Evolutionary conservation across 164 flowering plant species (phyloP).

Genomic region (Vitis riparia): DNA sequence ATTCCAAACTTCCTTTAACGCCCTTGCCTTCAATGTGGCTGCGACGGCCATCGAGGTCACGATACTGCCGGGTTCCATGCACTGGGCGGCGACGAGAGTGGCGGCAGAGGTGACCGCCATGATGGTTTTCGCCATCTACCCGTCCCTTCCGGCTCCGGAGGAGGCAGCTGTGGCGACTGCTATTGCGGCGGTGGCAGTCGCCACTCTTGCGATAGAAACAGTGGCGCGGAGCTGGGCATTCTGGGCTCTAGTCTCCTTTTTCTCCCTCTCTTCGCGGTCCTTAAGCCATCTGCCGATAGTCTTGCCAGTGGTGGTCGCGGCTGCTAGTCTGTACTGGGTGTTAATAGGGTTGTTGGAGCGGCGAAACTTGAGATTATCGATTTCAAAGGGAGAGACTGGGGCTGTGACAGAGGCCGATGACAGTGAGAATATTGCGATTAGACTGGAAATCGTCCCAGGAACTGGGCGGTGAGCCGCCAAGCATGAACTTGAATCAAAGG

Average conservation of each 20-base stretch:
- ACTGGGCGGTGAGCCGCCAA: slow-evolving; percentile 77
- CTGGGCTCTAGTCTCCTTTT: neutral
- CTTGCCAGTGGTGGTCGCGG: neutral
- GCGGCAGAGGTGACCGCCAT: slow-evolving; percentile 4
- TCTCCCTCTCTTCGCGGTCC: slow-evolving; percentile 1
- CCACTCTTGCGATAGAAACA: neutral
- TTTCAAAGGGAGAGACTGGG: too few species aligned
- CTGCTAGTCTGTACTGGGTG: too few species aligned
- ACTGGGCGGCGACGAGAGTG: too few species aligned
- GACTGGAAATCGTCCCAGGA: slow-evolving; percentile 99
- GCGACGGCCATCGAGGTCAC: too few species aligned
- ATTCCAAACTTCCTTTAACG: too few species aligned
- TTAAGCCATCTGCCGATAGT: slow-evolving; percentile 1
- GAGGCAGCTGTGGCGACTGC: neutral
- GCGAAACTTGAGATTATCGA: too few species aligned
- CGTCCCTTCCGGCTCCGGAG: neutral
- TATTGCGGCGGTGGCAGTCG: neutral
- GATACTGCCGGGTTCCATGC: too few species aligned
- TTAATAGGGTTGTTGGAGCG: too few species aligned
- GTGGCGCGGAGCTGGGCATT: slow-evolving; percentile 4
- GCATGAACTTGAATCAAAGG: slow-evolving; percentile 79
- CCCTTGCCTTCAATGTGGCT: too few species aligned
- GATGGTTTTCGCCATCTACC: neutral
- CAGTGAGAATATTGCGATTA: slow-evolving; percentile 79
- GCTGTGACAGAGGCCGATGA: slow-evolving; percentile 69